Evolutionary conservation across 305 asterid genomes (phyloP).

Genomic region (Fraxinus velutina): DNA sequence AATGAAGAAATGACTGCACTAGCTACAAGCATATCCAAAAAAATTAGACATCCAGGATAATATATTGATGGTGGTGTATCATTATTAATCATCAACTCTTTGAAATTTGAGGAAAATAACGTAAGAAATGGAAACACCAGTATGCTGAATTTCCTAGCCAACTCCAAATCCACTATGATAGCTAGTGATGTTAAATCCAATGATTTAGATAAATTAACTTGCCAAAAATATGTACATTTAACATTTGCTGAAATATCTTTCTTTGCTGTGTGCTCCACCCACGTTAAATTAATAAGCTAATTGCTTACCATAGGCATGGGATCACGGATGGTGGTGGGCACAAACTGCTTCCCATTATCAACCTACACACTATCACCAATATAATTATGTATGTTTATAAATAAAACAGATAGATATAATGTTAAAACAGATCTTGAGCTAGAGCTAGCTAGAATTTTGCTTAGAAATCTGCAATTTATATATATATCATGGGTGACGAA

Average conservation of each 20-base stretch:
- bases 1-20: neutral
- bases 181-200: constrained; percentile 5
- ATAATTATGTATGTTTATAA: neutral
- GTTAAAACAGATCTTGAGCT: neutral
- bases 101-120: neutral
- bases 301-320: neutral
- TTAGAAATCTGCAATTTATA: neutral
- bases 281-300: neutral
- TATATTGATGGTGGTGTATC: neutral
- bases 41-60: neutral
- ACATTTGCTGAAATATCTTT: neutral
- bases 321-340: neutral
- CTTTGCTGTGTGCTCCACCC: constrained; percentile 7
- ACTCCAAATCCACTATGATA: neutral
- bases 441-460: neutral
- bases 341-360: constrained; percentile 1
- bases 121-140: neutral
- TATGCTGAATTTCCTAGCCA: neutral
- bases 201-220: neutral
- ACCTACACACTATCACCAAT: neutral
- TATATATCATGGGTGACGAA: neutral
- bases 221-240: neutral
- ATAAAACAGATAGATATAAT: neutral
- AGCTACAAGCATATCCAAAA: neutral
- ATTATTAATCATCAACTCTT: neutral